Base-by-base conservation (phyloP, 148 eudicot species). In the Polygonum aviculare region DNA sequence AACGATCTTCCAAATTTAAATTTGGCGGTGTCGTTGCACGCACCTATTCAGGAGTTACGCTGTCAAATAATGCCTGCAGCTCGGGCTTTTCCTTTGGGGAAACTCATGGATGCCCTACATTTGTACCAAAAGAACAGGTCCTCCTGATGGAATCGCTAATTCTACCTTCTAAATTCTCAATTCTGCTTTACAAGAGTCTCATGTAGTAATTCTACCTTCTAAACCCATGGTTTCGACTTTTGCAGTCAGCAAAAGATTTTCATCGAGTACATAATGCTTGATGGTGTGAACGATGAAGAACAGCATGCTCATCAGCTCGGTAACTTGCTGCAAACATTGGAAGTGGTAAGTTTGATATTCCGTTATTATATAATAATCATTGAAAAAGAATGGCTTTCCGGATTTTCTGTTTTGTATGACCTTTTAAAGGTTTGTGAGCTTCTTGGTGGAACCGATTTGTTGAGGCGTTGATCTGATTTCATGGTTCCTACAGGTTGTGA, bases 61-160 rank as follows among this genome's bases (percentile, higher is more conserved):
- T 95, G 99, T 83, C 93, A 91, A 78, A 95, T 95, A 78, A 95
- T 95, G 99, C 99, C 99, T 62, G 96, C 98, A 7, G 99, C 99
- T 51, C 83, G 98, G 81, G 99, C 98, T 57, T 95, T 95, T 82
- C 99, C 99, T 79, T 82, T 95, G 82, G 91, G 80, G 62, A 95
- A 74, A 85, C 97, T 95, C 72, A 95, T 95, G 99, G 87, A 81
- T 79, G 76, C 98, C 44, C 86, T 95, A 67, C 83, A 67, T 77
- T 88, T 87, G 78, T 95, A 89, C 80, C 98, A 95, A 78, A 87
- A 85, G 82, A 86, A 81, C 67, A 88, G 99, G 96, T 91, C 63
- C 76, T 65, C 31, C n/a, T 31, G 16, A 65, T 1, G 8, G 26
- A 26, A n/a, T 65, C 18, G n/a, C 21, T 51, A 14, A 59, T 10